Evolutionary conservation across 139 green algal genomes (phyloP).

Genomic region (Deuterostichococcus epilithicus): DNA sequence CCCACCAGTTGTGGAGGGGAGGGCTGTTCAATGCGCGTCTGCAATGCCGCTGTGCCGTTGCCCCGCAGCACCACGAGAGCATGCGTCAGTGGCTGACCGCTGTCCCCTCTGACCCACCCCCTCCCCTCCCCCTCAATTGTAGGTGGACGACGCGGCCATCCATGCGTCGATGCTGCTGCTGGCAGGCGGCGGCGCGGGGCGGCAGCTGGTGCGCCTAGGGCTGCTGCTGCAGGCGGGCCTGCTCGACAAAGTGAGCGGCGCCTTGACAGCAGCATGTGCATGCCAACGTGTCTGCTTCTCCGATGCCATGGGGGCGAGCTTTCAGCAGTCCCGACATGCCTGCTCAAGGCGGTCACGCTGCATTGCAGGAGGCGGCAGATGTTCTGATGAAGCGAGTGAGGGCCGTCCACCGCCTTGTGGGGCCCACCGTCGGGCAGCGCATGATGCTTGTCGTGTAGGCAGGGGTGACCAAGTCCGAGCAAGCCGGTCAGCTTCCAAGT

Average conservation of each 20-base stretch:
- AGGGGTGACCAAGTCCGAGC: too few relatives aligned
- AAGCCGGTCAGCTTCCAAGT: too few relatives aligned
- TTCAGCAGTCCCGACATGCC: not conserved
- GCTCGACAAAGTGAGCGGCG: not conserved
- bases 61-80: not conserved
- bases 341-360: too few relatives aligned
- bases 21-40: too few relatives aligned
- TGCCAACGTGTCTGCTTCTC: not conserved
- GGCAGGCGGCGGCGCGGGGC: not conserved
- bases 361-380: too few relatives aligned
- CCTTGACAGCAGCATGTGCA: not conserved
- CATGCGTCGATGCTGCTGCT: not conserved
- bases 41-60: not conserved
- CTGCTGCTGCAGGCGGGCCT: not conserved
- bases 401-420: not conserved
- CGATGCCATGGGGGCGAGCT: not conserved
- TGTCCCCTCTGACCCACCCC: too few relatives aligned
- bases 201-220: not conserved
- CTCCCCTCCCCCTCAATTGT: not conserved
- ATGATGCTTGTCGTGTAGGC: not conserved
- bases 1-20: constrained; percentile 5
- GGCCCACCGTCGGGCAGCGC: not conserved
- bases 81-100: not conserved
- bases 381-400: not conserved
- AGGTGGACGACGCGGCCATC: not conserved